Evolutionary conservation across 73 alveolate species (phyloP), one percentile per base, ranked within the genome.

Genomic region (Uronychia setigera): DNA sequence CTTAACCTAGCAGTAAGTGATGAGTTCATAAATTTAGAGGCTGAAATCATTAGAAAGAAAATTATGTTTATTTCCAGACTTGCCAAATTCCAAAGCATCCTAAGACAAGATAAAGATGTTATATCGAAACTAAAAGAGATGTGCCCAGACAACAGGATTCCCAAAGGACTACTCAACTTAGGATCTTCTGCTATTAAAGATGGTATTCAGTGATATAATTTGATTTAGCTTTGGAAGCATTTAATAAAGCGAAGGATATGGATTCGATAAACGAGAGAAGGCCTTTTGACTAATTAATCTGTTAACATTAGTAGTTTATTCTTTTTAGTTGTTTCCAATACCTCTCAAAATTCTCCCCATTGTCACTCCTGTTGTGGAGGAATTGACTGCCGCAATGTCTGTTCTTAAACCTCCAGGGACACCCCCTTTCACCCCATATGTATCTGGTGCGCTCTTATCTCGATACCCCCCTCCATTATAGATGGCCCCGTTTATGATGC

Each of bases 121-220:
- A 97, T 97, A 14, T 96, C 94, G 78, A 87, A 97, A 80, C 87
- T 97, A 59, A 97, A 97, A 85, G 99, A 99, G 26, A 92, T 96
- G 77, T 95, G 99, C 81, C 99, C 99, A 58, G 99, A 95, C 74
- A 92, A 94, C 60, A 92, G 93, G 77, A 94, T 96, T 28, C 99
- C 99, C 0, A 92, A 85, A 81, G 99, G 99, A 30, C 85, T 96
- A 11, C 81, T 96, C 33, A 80, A 88, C 5, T 93, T 87, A 78
- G 99, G 99, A 27, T 92, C 88, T 26, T 90, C 86, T 33, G 99
- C 98, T 19, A 77, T 92, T 76, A 85, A 80, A 77, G 90, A 88
- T 90, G 86, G 88, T 26, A 59, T 87, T 59, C n/a, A n/a, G n/a
- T n/a, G n/a, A 46, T 46, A 5, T 46, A 5, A 5, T 19, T 46